A percentile compares a stretch with the other conserved stretches of the same genome.
Evolutionary conservation across 2,329 filamentous ascomycete species (phyloP).

Genomic region (Pleochaeta shiraiana): DNA sequence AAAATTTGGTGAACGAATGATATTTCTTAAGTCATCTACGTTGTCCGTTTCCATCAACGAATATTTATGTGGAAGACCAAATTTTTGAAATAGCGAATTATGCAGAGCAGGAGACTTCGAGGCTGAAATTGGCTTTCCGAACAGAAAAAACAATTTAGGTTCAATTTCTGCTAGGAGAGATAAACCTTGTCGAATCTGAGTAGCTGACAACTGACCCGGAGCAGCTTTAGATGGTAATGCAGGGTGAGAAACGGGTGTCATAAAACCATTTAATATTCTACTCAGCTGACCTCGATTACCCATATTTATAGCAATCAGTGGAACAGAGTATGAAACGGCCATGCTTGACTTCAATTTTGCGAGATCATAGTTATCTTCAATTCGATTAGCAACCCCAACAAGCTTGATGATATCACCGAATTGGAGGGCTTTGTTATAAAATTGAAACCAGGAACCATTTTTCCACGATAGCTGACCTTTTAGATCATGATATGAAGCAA

Average conservation of each 20-base stretch:
- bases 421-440: constrained; percentile 76
- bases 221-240: constrained; percentile 81
- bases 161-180: constrained; percentile 60
- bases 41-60: constrained; percentile 49
- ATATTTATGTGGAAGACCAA: constrained; percentile 75
- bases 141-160: constrained; percentile 60
- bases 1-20: constrained; percentile 53
- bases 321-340: constrained; percentile 43
- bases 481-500: constrained; percentile 91
- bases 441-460: constrained; percentile 77
- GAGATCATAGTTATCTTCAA: constrained; percentile 76
- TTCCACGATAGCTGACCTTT: constrained; percentile 60
- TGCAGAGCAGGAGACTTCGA: constrained; percentile 80
- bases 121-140: constrained; percentile 63
- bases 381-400: constrained; percentile 51
- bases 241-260: constrained; percentile 87
- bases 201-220: constrained; percentile 77
- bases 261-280: constrained; percentile 72
- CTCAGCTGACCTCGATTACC: constrained; percentile 70
- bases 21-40: constrained; percentile 33
- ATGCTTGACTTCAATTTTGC: constrained; percentile 63
- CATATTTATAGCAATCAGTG: constrained; percentile 94
- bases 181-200: constrained; percentile 64
- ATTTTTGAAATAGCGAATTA: constrained; percentile 57
- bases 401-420: constrained; percentile 91